Percentiles rank a stretch among this genome's conserved stretches.
Evolutionary conservation across 2,329 filamentous ascomycete species (phyloP).

Genomic region (Fusarium begoniae): DNA sequence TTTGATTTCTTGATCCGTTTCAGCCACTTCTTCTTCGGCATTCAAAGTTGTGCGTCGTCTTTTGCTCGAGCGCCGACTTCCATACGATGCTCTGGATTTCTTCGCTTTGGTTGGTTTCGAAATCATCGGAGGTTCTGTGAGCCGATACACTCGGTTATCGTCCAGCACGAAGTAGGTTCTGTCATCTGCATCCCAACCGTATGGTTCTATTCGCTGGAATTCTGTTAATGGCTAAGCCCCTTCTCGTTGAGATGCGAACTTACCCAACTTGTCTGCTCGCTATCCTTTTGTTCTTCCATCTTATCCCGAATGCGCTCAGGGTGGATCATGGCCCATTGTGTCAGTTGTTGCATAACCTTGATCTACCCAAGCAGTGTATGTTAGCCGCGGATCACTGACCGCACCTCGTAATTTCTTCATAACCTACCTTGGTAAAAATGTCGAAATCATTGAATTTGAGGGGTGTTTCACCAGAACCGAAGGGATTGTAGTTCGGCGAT

Average conservation of each 20-base stretch:
- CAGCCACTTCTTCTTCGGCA: constrained; percentile 45
- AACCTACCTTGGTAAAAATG: constrained; percentile 76
- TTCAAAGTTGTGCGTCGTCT: constrained; percentile 67
- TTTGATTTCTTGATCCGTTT: constrained; percentile 48
- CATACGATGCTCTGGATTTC: constrained; percentile 62
- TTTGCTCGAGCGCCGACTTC: constrained; percentile 74
- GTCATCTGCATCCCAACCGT: constrained; percentile 89
- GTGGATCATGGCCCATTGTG: constrained; percentile 87
- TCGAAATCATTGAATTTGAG: constrained; percentile 83
- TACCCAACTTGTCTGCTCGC: constrained; percentile 86
- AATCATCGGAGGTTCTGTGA: constrained; percentile 76
- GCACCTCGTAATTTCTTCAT: background rate
- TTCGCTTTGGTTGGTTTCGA: constrained; percentile 74
- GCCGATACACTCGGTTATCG: constrained; percentile 90
- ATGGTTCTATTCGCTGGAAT: constrained; percentile 75
- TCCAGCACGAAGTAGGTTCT: constrained; percentile 90
- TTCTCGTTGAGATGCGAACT: constrained; percentile 48
- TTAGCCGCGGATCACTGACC: background rate
- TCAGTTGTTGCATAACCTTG: constrained; percentile 85
- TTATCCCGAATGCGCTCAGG: constrained; percentile 86
- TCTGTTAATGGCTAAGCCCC: constrained; percentile 22
- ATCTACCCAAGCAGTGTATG: constrained; percentile 56
- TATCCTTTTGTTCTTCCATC: constrained; percentile 84
- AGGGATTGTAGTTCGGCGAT: constrained; percentile 82
- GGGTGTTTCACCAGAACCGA: constrained; percentile 79